These are phyloP conservation scores for Hymenoscyphus fructigenus DNA, from an alignment of 2,329 filamentous ascomycete species.

Conservation along the genomic window DNA sequence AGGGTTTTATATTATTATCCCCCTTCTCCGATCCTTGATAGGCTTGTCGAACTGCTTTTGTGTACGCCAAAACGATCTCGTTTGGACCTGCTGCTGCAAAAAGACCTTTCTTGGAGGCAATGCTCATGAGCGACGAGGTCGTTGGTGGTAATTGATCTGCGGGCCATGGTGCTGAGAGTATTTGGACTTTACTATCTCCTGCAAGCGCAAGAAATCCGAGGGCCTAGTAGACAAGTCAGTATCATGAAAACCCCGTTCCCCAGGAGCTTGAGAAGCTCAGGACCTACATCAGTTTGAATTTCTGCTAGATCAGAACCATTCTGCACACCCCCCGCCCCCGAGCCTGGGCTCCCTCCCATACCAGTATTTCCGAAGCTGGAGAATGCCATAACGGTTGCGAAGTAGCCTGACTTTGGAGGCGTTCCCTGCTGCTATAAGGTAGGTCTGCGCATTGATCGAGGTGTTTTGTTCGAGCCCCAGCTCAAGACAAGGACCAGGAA, in stretches of 20 bases:
- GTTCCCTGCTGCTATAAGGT: slow-evolving; percentile 35
- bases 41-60: slow-evolving; percentile 73
- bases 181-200: slow-evolving; percentile 77
- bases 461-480: slow-evolving; percentile 17
- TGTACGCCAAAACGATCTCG: slow-evolving; percentile 71
- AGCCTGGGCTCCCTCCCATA: slow-evolving; percentile 40
- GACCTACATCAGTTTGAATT: slow-evolving; percentile 75
- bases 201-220: slow-evolving; percentile 80
- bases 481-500: slow-evolving; percentile 4
- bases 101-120: slow-evolving; percentile 77
- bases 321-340: slow-evolving; percentile 44
- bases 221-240: slow-evolving; percentile 45
- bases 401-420: slow-evolving; percentile 39
- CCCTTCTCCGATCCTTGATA: slow-evolving; percentile 61
- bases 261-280: slow-evolving; percentile 13
- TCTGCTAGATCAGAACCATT: slow-evolving; percentile 69
- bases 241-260: not conserved
- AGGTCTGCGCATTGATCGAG: slow-evolving; percentile 29
- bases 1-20: slow-evolving; percentile 66
- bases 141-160: slow-evolving; percentile 61
- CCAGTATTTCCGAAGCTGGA: slow-evolving; percentile 55
- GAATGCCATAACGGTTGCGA: slow-evolving; percentile 60
- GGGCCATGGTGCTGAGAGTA: slow-evolving; percentile 77
- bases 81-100: slow-evolving; percentile 87
- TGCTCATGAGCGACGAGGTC: slow-evolving; percentile 78